Percentiles rank a stretch among this genome's conserved stretches.
phyloP scores from a whole-genome alignment of 1,284 basidiomycete genomes.

The Leccinum colubrinum region DNA sequence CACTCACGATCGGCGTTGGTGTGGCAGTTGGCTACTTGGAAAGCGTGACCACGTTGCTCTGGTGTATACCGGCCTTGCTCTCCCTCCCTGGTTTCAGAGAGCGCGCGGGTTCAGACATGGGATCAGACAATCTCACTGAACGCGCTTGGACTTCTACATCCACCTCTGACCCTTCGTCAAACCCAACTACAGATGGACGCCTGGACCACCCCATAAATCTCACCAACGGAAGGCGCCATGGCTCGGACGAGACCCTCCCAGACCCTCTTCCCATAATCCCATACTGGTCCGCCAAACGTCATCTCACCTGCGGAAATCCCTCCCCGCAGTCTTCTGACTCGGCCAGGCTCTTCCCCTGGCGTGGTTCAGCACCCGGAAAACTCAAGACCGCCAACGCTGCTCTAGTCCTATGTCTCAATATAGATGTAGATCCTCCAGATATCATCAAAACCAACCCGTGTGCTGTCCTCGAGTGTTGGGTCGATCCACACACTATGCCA shows the following conservation, averaged over 20 bases:
- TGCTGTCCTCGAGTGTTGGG: conserved; percentile 95
- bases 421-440: conserved; percentile 97
- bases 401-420: conserved; percentile 94
- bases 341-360: conserved; percentile 73
- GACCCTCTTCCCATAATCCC: conserved; percentile 64
- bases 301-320: conserved; percentile 86
- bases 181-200: conserved; percentile 30
- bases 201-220: conserved; percentile 18
- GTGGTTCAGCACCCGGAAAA: conserved; percentile 72
- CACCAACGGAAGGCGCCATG: conserved; percentile 30
- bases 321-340: conserved; percentile 64
- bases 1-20: conserved; percentile 38
- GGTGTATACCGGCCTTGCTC: conserved; percentile 72
- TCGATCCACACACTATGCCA: conserved; percentile 89
- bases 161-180: conserved; percentile 45
- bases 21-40: conserved; percentile 57
- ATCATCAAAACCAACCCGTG: conserved; percentile 97
- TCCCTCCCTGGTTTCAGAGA: neutral
- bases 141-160: conserved; percentile 41
- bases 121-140: conserved; percentile 44
- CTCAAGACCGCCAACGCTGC: conserved; percentile 91
- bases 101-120: conserved; percentile 37
- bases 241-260: conserved; percentile 41
- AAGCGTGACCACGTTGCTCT: conserved; percentile 68
- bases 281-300: conserved; percentile 83